phyloP scores from a whole-genome alignment of 139 green algal species.

The Tetraselmis striata region DNA sequence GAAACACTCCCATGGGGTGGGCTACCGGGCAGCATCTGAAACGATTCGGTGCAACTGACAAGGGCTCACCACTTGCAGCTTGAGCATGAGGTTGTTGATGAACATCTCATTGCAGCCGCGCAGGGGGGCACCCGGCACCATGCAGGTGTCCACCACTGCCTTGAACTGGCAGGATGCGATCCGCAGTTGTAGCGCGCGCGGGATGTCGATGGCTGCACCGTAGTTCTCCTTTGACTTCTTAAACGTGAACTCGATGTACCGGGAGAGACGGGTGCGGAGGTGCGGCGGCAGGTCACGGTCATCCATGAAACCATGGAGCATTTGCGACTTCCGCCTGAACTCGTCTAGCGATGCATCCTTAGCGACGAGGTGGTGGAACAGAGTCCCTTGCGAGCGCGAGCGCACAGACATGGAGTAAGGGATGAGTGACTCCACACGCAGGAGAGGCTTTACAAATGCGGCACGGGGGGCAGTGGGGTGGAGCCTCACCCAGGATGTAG shows the following conservation, averaged over 20 bases:
- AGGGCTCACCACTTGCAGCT: constrained; percentile 21
- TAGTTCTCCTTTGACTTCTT: constrained; percentile 25
- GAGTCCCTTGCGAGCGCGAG: constrained; percentile 31
- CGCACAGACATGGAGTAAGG: too few species aligned
- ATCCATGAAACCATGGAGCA: constrained; percentile 18
- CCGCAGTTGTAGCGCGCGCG: constrained; percentile 18
- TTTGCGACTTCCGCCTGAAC: constrained; percentile 14
- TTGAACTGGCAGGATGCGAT: constrained; percentile 26
- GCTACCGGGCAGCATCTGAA: too few species aligned
- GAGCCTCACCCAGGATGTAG: background rate
- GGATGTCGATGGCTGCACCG: constrained; percentile 8
- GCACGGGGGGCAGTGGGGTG: too few species aligned
- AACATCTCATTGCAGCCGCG: constrained; percentile 32
- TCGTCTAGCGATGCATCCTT: constrained; percentile 30
- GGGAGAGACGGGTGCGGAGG: constrained; percentile 14
- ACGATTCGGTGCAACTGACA: too few species aligned
- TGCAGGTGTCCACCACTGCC: constrained; percentile 19
- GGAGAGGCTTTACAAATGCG: too few species aligned
- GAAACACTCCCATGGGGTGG: too few species aligned
- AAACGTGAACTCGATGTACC: constrained; percentile 34
- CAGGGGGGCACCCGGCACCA: constrained; percentile 9
- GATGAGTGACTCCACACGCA: too few species aligned
- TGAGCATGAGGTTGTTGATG: constrained; percentile 24
- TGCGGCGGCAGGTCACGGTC: constrained; percentile 15
- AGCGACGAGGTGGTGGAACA: constrained; percentile 38